phyloP scores from a whole-genome alignment of 345 rosid species.

The Ceriops tagal region DNA sequence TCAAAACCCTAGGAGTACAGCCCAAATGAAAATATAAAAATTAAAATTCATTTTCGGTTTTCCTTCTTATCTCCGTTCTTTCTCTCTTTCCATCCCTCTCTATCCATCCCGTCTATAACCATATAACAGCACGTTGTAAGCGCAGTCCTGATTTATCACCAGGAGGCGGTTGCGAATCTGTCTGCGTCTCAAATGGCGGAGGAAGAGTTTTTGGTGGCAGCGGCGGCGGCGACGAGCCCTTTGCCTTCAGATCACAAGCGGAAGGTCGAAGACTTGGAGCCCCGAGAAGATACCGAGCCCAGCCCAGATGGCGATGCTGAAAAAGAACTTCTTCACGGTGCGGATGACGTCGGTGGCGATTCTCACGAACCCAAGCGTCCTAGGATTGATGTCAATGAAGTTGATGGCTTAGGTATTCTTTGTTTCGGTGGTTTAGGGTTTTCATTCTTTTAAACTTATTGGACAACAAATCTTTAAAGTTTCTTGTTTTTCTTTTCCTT shows the following conservation, averaged over 20 bases:
- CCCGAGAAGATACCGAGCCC: neutral
- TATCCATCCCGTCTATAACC: neutral
- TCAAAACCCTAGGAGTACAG: no score
- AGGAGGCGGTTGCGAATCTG: neutral
- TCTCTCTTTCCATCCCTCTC: neutral
- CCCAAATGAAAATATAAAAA: no score
- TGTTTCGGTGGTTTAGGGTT: conserved; percentile 1
- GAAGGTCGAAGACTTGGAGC: conserved; percentile 57
- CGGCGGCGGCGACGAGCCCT: conserved; percentile 17
- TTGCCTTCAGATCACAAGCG: conserved; percentile 58
- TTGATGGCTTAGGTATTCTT: conserved; percentile 43
- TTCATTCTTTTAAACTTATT: neutral
- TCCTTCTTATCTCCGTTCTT: no score
- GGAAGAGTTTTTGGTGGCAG: conserved; percentile 48
- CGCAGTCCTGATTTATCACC: neutral
- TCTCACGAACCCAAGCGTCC: conserved; percentile 51
- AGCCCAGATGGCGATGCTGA: conserved; percentile 6
- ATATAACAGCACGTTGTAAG: neutral
- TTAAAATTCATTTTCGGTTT: no score
- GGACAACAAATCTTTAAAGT: neutral
- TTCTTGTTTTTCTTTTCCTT: neutral
- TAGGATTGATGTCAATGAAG: conserved; percentile 40
- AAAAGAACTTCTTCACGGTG: conserved; percentile 17
- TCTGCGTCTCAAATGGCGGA: conserved; percentile 43
- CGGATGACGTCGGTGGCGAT: conserved; percentile 20